A percentile compares a stretch with the other conserved stretches of the same genome.
phyloP scores from a whole-genome alignment of 768 basidiomycete genomes.

The Chalciporus sphaerocephalus region DNA sequence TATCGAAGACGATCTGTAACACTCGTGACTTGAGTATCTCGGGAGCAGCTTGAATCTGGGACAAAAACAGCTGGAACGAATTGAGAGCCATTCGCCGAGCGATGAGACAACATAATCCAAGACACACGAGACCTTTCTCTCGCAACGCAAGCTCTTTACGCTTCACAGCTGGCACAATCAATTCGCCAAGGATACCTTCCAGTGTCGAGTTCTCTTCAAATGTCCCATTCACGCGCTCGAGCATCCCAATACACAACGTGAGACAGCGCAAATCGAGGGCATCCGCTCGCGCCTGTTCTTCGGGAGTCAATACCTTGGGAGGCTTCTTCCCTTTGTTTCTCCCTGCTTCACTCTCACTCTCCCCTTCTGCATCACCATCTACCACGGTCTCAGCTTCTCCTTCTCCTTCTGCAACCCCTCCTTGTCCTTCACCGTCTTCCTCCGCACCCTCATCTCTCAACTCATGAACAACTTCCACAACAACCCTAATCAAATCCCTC shows the following conservation, averaged over 20 bases:
- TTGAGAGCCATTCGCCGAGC: slow-evolving; percentile 45
- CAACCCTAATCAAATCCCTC: slow-evolving; percentile 79
- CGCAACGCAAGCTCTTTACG: slow-evolving; percentile 72
- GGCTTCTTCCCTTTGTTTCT: slow-evolving; percentile 11
- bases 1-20: slow-evolving; percentile 81
- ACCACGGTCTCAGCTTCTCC: slow-evolving; percentile 30
- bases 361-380: slow-evolving; percentile 10
- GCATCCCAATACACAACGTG: slow-evolving; percentile 71
- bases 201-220: slow-evolving; percentile 68
- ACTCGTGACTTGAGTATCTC: slow-evolving; percentile 63
- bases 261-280: slow-evolving; percentile 72
- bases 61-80: slow-evolving; percentile 77
- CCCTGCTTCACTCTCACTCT: slow-evolving; percentile 8
- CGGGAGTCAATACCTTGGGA: slow-evolving; percentile 46
- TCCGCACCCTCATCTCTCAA: slow-evolving; percentile 49
- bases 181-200: slow-evolving; percentile 65
- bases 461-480: slow-evolving; percentile 85
- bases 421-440: slow-evolving; percentile 41
- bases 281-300: slow-evolving; percentile 56
- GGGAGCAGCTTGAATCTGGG: slow-evolving; percentile 63
- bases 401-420: slow-evolving; percentile 34
- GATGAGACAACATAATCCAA: slow-evolving; percentile 75
- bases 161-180: slow-evolving; percentile 88
- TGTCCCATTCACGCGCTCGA: slow-evolving; percentile 77
- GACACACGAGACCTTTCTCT: slow-evolving; percentile 61